A percentile compares a stretch with the other conserved stretches of the same genome.
These are phyloP conservation scores for Phialocephala sp. DNA, from an alignment of 2,329 filamentous ascomycete species.

Conservation along the genomic window DNA sequence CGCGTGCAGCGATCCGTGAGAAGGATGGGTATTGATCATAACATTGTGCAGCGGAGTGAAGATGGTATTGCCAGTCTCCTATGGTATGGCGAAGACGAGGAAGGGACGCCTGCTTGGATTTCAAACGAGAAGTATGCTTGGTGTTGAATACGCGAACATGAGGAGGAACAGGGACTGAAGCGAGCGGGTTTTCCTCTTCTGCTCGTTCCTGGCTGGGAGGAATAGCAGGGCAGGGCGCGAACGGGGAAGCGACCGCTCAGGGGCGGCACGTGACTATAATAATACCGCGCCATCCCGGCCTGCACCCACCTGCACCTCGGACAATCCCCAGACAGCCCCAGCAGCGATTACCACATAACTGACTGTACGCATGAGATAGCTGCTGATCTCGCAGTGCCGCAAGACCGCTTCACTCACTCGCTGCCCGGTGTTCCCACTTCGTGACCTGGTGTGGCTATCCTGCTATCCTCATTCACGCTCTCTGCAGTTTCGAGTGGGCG, in stretches of 20 bases:
- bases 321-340: not conserved
- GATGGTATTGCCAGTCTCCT: conserved; percentile 72
- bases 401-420: not conserved
- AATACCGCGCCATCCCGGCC: not conserved
- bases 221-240: not conserved
- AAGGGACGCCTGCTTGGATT: conserved; percentile 67
- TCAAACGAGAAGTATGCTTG: conserved; percentile 78
- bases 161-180: not conserved
- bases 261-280: not conserved
- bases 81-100: conserved; percentile 64
- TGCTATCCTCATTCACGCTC: not conserved
- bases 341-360: not conserved
- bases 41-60: conserved; percentile 58
- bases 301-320: not conserved
- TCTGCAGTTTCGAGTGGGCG: not conserved
- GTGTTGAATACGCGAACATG: conserved; percentile 51
- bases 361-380: not conserved
- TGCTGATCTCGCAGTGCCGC: not conserved
- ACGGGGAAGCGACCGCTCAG: not conserved
- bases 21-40: conserved; percentile 53
- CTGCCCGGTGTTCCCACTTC: not conserved
- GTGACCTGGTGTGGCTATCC: no score
- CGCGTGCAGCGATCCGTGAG: conserved; percentile 54
- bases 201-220: no score
- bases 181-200: not conserved